Evolutionary conservation across 805 yeast species (phyloP).

Genomic region (Yamadazyma olivae): DNA sequence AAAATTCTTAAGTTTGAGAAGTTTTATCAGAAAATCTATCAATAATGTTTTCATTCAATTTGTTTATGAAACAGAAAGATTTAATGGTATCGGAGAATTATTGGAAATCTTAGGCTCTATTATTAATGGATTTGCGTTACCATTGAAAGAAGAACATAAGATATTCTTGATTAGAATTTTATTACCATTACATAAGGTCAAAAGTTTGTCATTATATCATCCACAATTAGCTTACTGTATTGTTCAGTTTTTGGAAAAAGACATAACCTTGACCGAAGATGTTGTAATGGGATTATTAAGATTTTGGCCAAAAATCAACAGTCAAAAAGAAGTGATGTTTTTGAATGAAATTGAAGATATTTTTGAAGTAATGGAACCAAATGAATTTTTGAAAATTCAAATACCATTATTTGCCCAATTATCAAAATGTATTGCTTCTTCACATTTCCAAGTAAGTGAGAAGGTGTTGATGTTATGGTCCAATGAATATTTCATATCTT

Average conservation of each 20-base stretch:
- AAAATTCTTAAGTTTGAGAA: conserved; percentile 82
- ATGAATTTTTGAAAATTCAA: conserved; percentile 86
- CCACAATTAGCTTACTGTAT: conserved; percentile 97
- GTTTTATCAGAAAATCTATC: conserved; percentile 87
- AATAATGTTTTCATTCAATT: conserved; percentile 91
- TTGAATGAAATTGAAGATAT: conserved; percentile 95
- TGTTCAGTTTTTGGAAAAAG: conserved; percentile 94
- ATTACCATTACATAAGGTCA: conserved; percentile 89
- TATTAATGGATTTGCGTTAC: conserved; percentile 96
- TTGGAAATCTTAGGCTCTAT: conserved; percentile 94
- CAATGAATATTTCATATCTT: conserved; percentile 86
- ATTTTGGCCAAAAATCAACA: conserved; percentile 95
- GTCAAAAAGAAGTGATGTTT: conserved; percentile 95
- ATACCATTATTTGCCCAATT: conserved; percentile 92
- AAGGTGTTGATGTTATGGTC: conserved; percentile 93
- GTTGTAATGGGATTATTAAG: conserved; percentile 91
- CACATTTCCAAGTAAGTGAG: conserved; percentile 97
- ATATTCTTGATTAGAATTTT: conserved; percentile 81
- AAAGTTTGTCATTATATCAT: conserved; percentile 84
- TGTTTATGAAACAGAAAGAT: conserved; percentile 91
- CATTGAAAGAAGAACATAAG: conserved; percentile 95
- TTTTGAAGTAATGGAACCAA: conserved; percentile 92
- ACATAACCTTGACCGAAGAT: conserved; percentile 87
- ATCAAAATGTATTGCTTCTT: conserved; percentile 88
- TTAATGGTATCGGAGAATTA: conserved; percentile 93